These are phyloP conservation scores for Aspergillus fumigatus DNA, from an alignment of 2,329 filamentous ascomycete species.

Conservation along the genomic window DNA sequence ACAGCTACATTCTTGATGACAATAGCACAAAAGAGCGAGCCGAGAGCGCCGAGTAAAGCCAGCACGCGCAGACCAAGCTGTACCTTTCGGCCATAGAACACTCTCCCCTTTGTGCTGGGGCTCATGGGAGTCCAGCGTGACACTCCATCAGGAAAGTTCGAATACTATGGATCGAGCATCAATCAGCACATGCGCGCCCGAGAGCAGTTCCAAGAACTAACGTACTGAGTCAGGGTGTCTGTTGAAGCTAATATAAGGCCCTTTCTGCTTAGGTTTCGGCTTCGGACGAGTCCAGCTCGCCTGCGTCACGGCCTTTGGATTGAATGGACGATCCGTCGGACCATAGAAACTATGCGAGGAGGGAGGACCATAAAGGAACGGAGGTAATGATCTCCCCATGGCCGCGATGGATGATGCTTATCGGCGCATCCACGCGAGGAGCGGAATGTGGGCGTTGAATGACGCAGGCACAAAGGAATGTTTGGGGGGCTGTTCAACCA, in stretches of 20 bases:
- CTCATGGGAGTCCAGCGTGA: slow-evolving; percentile 63
- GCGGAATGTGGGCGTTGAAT: slow-evolving; percentile 20
- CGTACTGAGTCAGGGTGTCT: slow-evolving; percentile 74
- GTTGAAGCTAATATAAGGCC: slow-evolving; percentile 77
- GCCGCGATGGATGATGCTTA: slow-evolving; percentile 25
- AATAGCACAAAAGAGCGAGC: slow-evolving; percentile 70
- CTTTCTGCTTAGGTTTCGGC: slow-evolving; percentile 61
- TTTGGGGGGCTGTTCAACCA: slow-evolving; percentile 9
- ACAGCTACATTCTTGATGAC: slow-evolving; percentile 65
- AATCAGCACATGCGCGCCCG: background rate
- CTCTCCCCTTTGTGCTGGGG: slow-evolving; percentile 62
- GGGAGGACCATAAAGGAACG: slow-evolving; percentile 68
- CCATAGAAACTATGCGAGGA: slow-evolving; percentile 50
- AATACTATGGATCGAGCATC: slow-evolving; percentile 28
- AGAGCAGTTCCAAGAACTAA: background rate
- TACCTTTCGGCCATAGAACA: slow-evolving; percentile 63
- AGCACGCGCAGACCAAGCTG: slow-evolving; percentile 66
- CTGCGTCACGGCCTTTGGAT: slow-evolving; percentile 80
- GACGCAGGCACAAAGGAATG: slow-evolving; percentile 20
- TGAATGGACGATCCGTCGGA: slow-evolving; percentile 59
- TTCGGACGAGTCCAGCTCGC: slow-evolving; percentile 65
- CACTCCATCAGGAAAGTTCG: slow-evolving; percentile 58
- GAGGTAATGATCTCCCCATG: slow-evolving; percentile 55
- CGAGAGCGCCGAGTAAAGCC: slow-evolving; percentile 64
- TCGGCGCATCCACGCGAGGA: slow-evolving; percentile 31